Base-by-base conservation (phyloP, 371 early-diverging fungal species). In the Zychaea mexicana region DNA sequence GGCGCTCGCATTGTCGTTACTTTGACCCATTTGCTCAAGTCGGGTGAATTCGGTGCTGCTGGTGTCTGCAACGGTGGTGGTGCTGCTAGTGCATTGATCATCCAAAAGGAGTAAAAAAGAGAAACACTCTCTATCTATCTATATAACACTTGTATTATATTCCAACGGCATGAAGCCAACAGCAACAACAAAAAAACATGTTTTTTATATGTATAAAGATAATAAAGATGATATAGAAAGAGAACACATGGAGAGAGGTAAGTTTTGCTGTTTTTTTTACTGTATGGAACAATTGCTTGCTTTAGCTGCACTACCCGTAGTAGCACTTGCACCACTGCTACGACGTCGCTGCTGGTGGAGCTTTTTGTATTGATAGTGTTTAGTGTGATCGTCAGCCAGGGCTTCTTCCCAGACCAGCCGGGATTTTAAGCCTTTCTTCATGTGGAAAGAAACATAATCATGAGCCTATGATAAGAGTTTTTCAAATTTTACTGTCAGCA, bases 61-160 rank as follows among this genome's bases (percentile, higher is more conserved):
- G 89, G 90, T 28, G 89, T 96, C 61, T 96, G 96, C 82, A 96
- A 96, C 67, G 96, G 97, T 62, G 96, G 96, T 64, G 97, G 97
- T 67, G 96, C 91, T 63, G 97, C 97, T 36, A 87, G 89, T 58
- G 82, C 96, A 6, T 74, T 96, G 21, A 79, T 96, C 39, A 89
- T 96, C 67, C 90, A 96, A 73, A 84, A 78, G 62, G 83, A 82
- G 69, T 82, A 82, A 70, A 61, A 38, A 39, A 31, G 32, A 4
- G 5, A 56, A 32, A 30, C 8, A 12, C 31, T n/a, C n/a, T n/a
- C n/a, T n/a, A n/a, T n/a, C n/a, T n/a, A n/a, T n/a, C n/a, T n/a
- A n/a, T n/a, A n/a, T n/a, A n/a, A n/a, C n/a, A n/a, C n/a, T n/a
- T n/a, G n/a, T n/a, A n/a, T n/a, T n/a, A n/a, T n/a, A n/a, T n/a